Evolutionary conservation across 257 asterid genomes (phyloP), one percentile per base, ranked within the genome.

Genomic region (Jacaranda copaia): DNA sequence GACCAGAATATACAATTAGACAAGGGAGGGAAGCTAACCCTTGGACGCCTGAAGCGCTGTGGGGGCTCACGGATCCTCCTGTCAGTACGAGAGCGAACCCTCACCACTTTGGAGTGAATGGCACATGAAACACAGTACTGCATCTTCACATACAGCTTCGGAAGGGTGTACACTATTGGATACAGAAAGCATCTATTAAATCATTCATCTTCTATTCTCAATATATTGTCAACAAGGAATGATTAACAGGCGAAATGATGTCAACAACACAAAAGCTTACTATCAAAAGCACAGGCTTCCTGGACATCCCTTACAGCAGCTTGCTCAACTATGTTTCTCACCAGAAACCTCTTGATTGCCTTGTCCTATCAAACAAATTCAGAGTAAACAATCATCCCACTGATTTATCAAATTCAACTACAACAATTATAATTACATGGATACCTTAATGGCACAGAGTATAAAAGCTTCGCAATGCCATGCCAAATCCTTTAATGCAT

Each of bases 291-390:
- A 87, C 98, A 91, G 35, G 98, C 98, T 52, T 93, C 98, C 81
- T 93, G 98, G 14, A 93, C 96, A 84, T 93, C 98, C 80, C 98
- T 91, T 0, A 93, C 98, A 15, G 98, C 98, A 72, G 98, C 98
- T 79, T 93, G 98, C 79, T 93, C 98, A 71, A 93, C 97, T 43
- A 93, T 93, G 89, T 93, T 93, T 64, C 98, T 88, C 61, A 93
- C 98, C 16, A 91, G 83, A 68, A 93, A 93, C 79, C 98, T 93
- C 90, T 93, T 93, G 85, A 93, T 93, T 38, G 98, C 92, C 82
- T 93, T 93, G 84, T 93, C 98, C 97, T 93, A 59, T 10, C 43
- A 46, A 57, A 3, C n/a, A 59, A 49, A 43, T 13, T 5, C 65
- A 38, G 11, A 8, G 60, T 11, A 66, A 56, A 36, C 53, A 53